Base-by-base conservation (phyloP, 345 rosid genomes). In the Zanthoxylum bungeanum region DNA sequence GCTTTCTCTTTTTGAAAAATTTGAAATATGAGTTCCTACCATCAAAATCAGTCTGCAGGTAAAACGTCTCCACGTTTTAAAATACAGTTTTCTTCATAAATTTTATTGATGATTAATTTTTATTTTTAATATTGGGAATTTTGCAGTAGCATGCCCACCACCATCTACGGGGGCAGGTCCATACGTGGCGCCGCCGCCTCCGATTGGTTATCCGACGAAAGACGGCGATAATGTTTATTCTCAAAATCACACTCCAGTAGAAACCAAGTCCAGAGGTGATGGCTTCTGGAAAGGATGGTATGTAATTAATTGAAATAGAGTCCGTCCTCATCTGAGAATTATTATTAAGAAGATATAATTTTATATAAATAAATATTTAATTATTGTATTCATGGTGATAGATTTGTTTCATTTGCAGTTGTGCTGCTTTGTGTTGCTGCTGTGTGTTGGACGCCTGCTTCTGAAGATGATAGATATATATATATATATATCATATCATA, bases 271-370 rank as follows among this genome's bases (percentile, higher is more conserved):
- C 66, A 86, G 76, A 66, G 95, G 92, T 0, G 95, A 89, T 55
- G 95, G 89, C 14, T 89, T 89, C 77, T 89, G 86, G 87, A 86
- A 89, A 53, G 92, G 92, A 71, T 89, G 95, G 95, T 89, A 81
- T n/a, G 27, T 17, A 1, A 58, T 16, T 10, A n/a, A n/a, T n/a
- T n/a, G n/a, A n/a, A n/a, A n/a, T n/a, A n/a, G n/a, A n/a, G n/a
- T n/a, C n/a, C n/a, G n/a, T n/a, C n/a, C n/a, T n/a, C n/a, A n/a
- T n/a, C n/a, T n/a, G n/a, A n/a, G n/a, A n/a, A n/a, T n/a, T n/a
- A n/a, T n/a, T n/a, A n/a, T n/a, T n/a, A n/a, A n/a, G n/a, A n/a
- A n/a, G n/a, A n/a, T n/a, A n/a, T n/a, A n/a, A n/a, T n/a, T n/a
- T n/a, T n/a, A n/a, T n/a, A n/a, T n/a, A n/a, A n/a, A n/a, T n/a